Percentiles rank a stretch among this genome's conserved stretches.
phyloP scores from a whole-genome alignment of 352 stramenopile species.

The Phytophthora megakarya region DNA sequence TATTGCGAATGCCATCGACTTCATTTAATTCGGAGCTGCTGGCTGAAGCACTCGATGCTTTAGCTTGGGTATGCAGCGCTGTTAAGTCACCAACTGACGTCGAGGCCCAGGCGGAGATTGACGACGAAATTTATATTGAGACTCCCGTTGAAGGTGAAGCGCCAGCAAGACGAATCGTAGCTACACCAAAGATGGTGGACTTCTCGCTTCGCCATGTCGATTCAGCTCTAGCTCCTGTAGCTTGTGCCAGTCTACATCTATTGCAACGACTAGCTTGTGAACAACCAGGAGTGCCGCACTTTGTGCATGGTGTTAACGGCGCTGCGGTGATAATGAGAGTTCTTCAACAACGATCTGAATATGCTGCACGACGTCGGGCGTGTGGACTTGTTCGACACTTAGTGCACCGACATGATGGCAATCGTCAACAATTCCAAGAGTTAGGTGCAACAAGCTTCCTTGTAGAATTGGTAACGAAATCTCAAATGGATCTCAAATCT shows the following conservation, averaged over 20 bases:
- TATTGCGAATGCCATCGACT: slow-evolving; percentile 55
- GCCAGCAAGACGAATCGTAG: slow-evolving; percentile 44
- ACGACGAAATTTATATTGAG: slow-evolving; percentile 23
- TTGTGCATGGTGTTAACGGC: slow-evolving; percentile 43
- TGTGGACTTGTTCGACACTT: slow-evolving; percentile 60
- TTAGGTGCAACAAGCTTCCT: slow-evolving; percentile 51
- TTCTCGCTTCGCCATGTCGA: slow-evolving; percentile 50
- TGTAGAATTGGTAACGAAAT: slow-evolving; percentile 29
- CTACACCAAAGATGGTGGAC: slow-evolving; percentile 56
- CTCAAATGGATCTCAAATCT: neutral
- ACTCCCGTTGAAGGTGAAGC: slow-evolving; percentile 25
- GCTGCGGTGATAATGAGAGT: slow-evolving; percentile 53
- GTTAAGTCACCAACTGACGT: slow-evolving; percentile 19
- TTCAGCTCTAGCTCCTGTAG: slow-evolving; percentile 35
- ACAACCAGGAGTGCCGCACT: slow-evolving; percentile 39
- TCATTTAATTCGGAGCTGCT: slow-evolving; percentile 44
- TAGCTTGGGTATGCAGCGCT: slow-evolving; percentile 60
- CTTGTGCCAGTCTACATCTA: slow-evolving; percentile 54
- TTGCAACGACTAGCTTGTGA: slow-evolving; percentile 55
- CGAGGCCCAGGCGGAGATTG: slow-evolving; percentile 31
- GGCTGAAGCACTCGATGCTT: slow-evolving; percentile 48
- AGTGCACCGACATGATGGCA: slow-evolving; percentile 49
- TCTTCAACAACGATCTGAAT: slow-evolving; percentile 34
- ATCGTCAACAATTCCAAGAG: slow-evolving; percentile 56
- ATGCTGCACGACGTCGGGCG: slow-evolving; percentile 34